Conservation (phyloP, 2,329 filamentous ascomycete genomes). For the Ascochyta rabiei region DNA sequence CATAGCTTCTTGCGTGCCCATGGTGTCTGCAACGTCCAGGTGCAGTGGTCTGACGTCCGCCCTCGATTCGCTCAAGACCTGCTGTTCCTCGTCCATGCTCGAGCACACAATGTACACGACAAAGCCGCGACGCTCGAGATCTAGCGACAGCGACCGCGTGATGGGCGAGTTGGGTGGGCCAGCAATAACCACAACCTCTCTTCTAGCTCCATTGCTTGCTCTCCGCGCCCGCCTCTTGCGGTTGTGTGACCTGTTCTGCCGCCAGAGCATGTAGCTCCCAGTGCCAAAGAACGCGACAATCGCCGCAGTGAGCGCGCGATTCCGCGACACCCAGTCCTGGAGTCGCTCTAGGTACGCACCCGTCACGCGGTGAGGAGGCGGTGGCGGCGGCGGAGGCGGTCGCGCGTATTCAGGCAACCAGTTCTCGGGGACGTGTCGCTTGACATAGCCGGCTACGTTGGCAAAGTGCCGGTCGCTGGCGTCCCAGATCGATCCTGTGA, state of each 20-base stretch:
- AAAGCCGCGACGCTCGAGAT: slow-evolving; percentile 89
- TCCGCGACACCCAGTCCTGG: slow-evolving; percentile 72
- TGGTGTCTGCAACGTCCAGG: slow-evolving; percentile 81
- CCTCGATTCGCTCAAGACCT: slow-evolving; percentile 76
- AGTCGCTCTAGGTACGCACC: slow-evolving; percentile 61
- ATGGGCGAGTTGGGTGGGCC: slow-evolving; percentile 86
- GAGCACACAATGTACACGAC: slow-evolving; percentile 91
- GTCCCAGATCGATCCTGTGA: slow-evolving; percentile 75
- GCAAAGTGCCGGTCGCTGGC: slow-evolving; percentile 84
- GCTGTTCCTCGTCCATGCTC: slow-evolving; percentile 81
- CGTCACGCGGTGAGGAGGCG: slow-evolving; percentile 52
- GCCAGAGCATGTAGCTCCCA: slow-evolving; percentile 62
- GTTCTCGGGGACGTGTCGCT: slow-evolving; percentile 68
- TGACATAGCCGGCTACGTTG: slow-evolving; percentile 70
- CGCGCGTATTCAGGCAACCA: slow-evolving; percentile 77
- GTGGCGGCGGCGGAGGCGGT: slow-evolving; percentile 58
- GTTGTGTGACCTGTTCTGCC: slow-evolving; percentile 64
- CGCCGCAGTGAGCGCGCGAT: slow-evolving; percentile 76
- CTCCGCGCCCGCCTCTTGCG: slow-evolving; percentile 76
- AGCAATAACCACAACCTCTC: slow-evolving; percentile 86
- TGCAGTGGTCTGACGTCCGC: slow-evolving; percentile 81
- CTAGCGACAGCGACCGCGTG: slow-evolving; percentile 80
- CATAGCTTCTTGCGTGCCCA: slow-evolving; percentile 70
- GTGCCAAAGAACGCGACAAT: slow-evolving; percentile 74
- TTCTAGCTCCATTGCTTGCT: slow-evolving; percentile 80